A percentile compares a stretch with the other conserved stretches of the same genome.
Conservation (phyloP, 805 yeast genomes). For the Komagataella mondaviorum region DNA sequence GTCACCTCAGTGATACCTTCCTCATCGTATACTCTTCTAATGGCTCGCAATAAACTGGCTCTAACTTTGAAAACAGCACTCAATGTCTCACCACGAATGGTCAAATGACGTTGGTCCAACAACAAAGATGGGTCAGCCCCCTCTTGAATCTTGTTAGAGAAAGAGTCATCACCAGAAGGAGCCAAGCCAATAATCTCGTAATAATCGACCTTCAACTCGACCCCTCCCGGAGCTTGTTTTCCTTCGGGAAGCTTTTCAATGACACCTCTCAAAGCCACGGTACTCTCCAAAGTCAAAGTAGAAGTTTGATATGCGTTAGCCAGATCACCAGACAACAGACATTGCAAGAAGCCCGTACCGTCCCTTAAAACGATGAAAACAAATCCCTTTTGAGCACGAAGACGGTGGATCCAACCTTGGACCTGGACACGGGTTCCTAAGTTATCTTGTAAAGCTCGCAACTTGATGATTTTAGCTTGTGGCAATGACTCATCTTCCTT, state of each 20-base stretch:
- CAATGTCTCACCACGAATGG: slow-evolving; percentile 93
- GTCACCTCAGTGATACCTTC: slow-evolving; percentile 81
- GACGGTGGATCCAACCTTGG: slow-evolving; percentile 94
- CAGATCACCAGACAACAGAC: slow-evolving; percentile 79
- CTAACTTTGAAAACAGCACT: slow-evolving; percentile 92
- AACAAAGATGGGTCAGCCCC: slow-evolving; percentile 86
- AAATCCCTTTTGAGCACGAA: slow-evolving; percentile 84
- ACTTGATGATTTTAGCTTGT: slow-evolving; percentile 51
- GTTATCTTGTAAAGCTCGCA: slow-evolving; percentile 35
- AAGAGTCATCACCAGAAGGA: slow-evolving; percentile 91
- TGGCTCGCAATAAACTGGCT: slow-evolving; percentile 57
- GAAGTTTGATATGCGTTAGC: slow-evolving; percentile 82
- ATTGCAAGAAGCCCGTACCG: slow-evolving; percentile 85
- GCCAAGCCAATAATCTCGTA: slow-evolving; percentile 86
- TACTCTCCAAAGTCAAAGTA: slow-evolving; percentile 79
- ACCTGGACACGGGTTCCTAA: slow-evolving; percentile 65
- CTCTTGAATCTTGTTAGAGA: slow-evolving; percentile 90
- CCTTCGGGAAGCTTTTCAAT: slow-evolving; percentile 86
- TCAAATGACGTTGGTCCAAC: slow-evolving; percentile 88
- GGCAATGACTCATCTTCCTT: slow-evolving; percentile 67
- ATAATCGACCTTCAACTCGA: slow-evolving; percentile 84
- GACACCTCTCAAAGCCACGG: slow-evolving; percentile 70
- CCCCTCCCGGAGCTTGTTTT: slow-evolving; percentile 94
- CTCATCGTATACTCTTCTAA: slow-evolving; percentile 68
- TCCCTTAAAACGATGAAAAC: slow-evolving; percentile 89